Evolutionary conservation across 2,329 filamentous ascomycete species (phyloP), one percentile per base, ranked within the genome.

Genomic region (Diaporthe ilicicola): DNA sequence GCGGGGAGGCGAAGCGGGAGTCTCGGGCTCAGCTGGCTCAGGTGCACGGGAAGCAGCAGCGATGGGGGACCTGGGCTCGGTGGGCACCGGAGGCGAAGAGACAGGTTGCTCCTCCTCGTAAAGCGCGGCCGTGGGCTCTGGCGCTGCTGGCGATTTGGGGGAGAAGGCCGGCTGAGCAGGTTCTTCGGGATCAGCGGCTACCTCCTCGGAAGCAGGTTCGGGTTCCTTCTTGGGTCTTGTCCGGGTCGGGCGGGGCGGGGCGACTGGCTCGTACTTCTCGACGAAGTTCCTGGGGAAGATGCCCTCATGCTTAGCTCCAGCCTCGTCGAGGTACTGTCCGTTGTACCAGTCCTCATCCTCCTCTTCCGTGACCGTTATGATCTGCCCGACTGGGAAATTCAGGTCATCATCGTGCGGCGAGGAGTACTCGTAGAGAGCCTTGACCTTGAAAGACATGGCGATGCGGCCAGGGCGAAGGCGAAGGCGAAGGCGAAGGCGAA

Each of bases 231-330:
- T 95, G n/a, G 72, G 39, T 75, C 93, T 91, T 19, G 89, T 86
- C 77, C 96, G 91, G 74, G 89, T 88, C 70, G 96, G 96, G 71
- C 96, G 91, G 72, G 95, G 94, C 72, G 96, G 96, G 74, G 95
- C 92, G 70, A 91, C 92, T 46, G 96, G 96, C 81, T 98, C 95
- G 82, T 94, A 97, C 83, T 92, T 94, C 82, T 99, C 96, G 78
- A 99, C 96, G 80, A 99, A 99, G 84, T 98, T 99, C 80, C 93
- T 92, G 65, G 94, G 95, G 81, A 98, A 98, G 77, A 98, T 93
- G 75, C 95, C 95, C 78, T 95, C 91, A 79, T 91, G 89, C 82
- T 92, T 94, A 74, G 82, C 83, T 70, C 96, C 96, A 66, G 86
- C 82, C 72, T 90, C 89, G 82, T 97, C 93, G 74, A 91, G 84